phyloP scores from a whole-genome alignment of 495 filamentous ascomycete genomes.

The Aspergillus haitiensis region DNA sequence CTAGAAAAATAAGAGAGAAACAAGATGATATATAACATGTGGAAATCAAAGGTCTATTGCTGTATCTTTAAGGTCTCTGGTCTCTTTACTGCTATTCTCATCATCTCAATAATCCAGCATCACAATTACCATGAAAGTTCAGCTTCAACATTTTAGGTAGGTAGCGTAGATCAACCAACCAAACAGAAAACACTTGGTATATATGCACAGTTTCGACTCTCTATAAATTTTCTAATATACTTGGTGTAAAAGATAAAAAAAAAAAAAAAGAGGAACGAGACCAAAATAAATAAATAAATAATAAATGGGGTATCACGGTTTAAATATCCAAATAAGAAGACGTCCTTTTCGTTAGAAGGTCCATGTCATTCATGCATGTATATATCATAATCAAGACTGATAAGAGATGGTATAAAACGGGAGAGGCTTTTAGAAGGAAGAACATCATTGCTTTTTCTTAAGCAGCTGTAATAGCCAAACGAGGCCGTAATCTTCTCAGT shows the following conservation, averaged over 20 bases:
- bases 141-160: too few species aligned
- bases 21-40: too few species aligned
- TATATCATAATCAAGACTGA: background rate
- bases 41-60: too few species aligned
- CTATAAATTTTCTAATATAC: background rate
- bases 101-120: too few species aligned
- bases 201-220: background rate
- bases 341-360: background rate
- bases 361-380: background rate
- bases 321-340: background rate
- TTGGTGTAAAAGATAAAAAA: background rate
- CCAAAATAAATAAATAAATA: background rate
- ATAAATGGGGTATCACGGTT: constrained; percentile 11
- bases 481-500: constrained; percentile 18
- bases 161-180: too few species aligned
- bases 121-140: too few species aligned
- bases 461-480: constrained; percentile 25
- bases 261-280: constrained; percentile 1
- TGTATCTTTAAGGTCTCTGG: too few species aligned
- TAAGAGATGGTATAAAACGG: too few species aligned
- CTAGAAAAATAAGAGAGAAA: too few species aligned
- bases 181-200: too few species aligned
- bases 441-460: background rate
- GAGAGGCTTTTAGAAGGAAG: background rate
- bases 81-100: too few species aligned